Base-by-base conservation (phyloP, 2,329 filamentous ascomycete species). In the Tolypocladium ovalisporum region DNA sequence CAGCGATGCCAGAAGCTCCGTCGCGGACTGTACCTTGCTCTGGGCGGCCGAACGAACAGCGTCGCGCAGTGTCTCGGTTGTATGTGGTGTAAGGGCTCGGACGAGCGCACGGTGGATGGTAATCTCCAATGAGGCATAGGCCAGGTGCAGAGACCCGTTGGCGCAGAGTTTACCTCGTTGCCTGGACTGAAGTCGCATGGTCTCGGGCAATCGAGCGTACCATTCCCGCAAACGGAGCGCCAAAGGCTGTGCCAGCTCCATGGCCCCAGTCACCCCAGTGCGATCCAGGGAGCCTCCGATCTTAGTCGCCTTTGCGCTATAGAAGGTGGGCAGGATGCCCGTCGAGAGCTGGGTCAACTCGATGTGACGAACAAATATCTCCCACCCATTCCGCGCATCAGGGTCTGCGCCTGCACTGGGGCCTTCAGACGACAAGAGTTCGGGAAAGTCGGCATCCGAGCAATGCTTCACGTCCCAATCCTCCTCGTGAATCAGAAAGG, bases 391-490 rank as follows among this genome's bases (percentile, higher is more conserved):
- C 49, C 75, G 72, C 6, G 76, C 72, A 32, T 76, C 73, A 15
- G 71, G 75, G 53, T 70, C 72, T 13, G 71, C 72, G 57, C 73
- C 72, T 6, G 68, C 63, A 8, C 70, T 70, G 13, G 63, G 62
- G 29, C 73, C 68, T 44, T 75, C 70, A 29, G 70, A 67, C 6
- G 67, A 64, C 0, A 65, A 65, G 6, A 70, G 69, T 58, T 75
- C 73, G 2, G 72, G 68, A n/a, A 75, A 75, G 58, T 75, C 73
- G 13, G 69, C 63, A 1, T 68, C 63, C 8, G 65, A 61, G 35
- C 72, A 68, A 3, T 63, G 67, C 5, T 64, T 70, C 2, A 84
- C 75, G 29, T 77, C 77, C 83, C 83, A 86, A 62, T 84, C 80
- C 9, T 73, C 73, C 3, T 73, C 68, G 13, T 69, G 68, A 29